These are phyloP conservation scores for Tolypocladium paradoxum DNA, from an alignment of 2,329 filamentous ascomycete species.

Conservation along the genomic window DNA sequence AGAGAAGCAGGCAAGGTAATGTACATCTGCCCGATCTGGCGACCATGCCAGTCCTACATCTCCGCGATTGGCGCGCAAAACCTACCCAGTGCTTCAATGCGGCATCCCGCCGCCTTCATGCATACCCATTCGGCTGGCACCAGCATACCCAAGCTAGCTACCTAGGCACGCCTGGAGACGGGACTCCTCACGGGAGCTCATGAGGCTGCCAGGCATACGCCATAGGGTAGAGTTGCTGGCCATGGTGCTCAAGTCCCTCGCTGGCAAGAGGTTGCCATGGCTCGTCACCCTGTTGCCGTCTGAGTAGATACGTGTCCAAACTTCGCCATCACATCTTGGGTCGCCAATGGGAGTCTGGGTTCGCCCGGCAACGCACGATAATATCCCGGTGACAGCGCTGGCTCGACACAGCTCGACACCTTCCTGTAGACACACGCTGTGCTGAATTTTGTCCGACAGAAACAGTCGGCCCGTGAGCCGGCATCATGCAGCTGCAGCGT, in stretches of 20 bases:
- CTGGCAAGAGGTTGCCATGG: not conserved
- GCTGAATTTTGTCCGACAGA: not conserved
- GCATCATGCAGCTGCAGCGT: not conserved
- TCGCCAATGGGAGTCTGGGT: not conserved
- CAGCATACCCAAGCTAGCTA: not conserved
- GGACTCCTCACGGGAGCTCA: not conserved
- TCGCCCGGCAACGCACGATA: not conserved
- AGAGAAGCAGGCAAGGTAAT: not conserved
- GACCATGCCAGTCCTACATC: not conserved
- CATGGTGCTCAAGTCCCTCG: not conserved
- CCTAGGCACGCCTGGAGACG: not conserved
- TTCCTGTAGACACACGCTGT: not conserved
- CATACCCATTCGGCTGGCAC: not conserved
- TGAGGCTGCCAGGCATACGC: too few relatives aligned
- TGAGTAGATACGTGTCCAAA: not conserved
- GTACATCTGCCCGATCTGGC: not conserved
- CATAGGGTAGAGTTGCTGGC: too few relatives aligned
- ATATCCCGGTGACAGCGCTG: not conserved
- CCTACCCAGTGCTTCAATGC: not conserved
- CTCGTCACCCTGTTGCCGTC: not conserved
- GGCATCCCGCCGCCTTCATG: not conserved
- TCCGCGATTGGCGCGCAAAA: not conserved
- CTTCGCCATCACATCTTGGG: not conserved
- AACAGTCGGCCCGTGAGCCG: not conserved
- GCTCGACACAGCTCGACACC: not conserved